Conservation (phyloP, 495 filamentous ascomycete genomes). For the Penicillium subrubescens region DNA sequence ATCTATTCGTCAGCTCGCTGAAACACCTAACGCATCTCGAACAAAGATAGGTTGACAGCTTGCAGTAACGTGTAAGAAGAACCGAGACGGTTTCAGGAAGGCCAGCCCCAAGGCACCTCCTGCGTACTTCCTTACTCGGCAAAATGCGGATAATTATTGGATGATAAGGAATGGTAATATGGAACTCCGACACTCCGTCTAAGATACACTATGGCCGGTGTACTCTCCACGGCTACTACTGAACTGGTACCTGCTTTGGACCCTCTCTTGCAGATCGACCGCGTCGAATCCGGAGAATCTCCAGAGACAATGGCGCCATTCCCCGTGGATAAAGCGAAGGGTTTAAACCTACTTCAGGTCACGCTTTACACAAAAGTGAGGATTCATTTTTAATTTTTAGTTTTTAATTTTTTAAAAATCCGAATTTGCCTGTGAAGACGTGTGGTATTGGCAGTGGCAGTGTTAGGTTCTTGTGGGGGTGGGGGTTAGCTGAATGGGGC, state of each 20-base stretch:
- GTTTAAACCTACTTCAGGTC: not conserved
- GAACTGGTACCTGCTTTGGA: conserved; percentile 22
- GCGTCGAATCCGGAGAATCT: conserved; percentile 25
- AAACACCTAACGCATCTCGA: not conserved
- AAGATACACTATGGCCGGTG: too few species aligned
- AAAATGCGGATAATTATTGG: conserved; percentile 7
- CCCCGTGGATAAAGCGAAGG: conserved; percentile 14
- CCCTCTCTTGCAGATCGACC: conserved; percentile 17
- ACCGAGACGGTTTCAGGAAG: not conserved
- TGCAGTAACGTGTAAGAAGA: not conserved
- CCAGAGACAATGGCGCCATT: conserved; percentile 21
- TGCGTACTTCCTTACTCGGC: not conserved
- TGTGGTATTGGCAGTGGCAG: not conserved
- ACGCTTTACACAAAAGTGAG: not conserved
- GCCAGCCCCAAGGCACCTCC: not conserved
- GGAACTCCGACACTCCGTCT: not conserved
- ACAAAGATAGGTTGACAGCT: not conserved
- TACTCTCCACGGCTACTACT: too few species aligned
- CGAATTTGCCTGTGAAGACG: not conserved
- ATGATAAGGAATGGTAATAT: not conserved
- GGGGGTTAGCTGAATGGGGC: not conserved
- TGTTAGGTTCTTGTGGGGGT: not conserved
- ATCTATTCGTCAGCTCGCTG: not conserved
- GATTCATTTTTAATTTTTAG: not conserved
- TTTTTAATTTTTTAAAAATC: not conserved